A percentile compares a stretch with the other conserved stretches of the same genome.
Evolutionary conservation across 257 asterid species (phyloP).

Genomic region (Ballota nigra): DNA sequence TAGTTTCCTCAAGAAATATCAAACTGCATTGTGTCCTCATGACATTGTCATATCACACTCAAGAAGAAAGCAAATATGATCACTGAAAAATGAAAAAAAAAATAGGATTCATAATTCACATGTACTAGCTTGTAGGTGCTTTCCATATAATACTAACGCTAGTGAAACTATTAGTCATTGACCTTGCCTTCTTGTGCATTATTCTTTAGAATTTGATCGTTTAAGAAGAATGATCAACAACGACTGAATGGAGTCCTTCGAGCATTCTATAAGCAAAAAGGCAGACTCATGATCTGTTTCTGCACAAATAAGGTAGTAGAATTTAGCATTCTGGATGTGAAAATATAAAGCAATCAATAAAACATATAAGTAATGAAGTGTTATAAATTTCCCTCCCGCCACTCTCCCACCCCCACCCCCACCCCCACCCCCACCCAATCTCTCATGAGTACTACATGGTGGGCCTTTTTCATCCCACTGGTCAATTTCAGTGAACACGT

Average conservation of each 20-base stretch:
- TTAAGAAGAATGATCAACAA: conserved; percentile 2
- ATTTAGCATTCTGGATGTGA: conserved; percentile 8
- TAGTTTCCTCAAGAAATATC: conserved; percentile 14
- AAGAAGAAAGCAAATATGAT: conserved; percentile 22
- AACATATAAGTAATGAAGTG: neutral
- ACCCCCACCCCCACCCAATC: neutral
- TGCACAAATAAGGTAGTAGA: conserved; percentile 20
- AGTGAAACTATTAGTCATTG: conserved; percentile 11
- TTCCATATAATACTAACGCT: conserved; percentile 19
- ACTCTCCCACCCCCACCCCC: neutral
- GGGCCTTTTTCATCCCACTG: neutral
- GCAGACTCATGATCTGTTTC: conserved; percentile 10
- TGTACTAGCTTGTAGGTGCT: conserved; percentile 23
- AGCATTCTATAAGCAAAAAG: conserved; percentile 20
- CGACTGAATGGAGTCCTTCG: conserved; percentile 13
- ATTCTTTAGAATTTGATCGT: conserved; percentile 12
- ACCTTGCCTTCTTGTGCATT: conserved; percentile 5
- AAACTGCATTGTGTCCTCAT: conserved; percentile 2
- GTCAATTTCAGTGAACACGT: neutral
- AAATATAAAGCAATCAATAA: neutral
- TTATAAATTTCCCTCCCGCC: too few species aligned
- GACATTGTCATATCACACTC: conserved; percentile 17
- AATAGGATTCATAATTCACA: conserved; percentile 5
- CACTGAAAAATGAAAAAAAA: conserved; percentile 36
- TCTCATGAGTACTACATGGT: neutral